These are phyloP conservation scores for Sonneratia caseolaris DNA, from an alignment of 345 rosid genomes.

Conservation along the genomic window DNA sequence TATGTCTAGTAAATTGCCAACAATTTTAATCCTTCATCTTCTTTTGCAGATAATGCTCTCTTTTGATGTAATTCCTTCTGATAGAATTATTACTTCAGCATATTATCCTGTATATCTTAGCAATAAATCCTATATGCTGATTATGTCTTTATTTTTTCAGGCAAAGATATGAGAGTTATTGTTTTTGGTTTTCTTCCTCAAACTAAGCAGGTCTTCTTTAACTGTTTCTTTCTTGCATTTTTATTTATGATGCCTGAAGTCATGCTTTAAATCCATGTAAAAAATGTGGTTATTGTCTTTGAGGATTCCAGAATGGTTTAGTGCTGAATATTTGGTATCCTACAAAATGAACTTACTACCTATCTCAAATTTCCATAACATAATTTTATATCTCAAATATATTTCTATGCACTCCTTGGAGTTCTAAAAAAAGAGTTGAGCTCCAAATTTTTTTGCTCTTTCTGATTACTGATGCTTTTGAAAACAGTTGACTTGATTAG, in stretches of 20 bases:
- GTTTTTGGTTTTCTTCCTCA: conserved; percentile 88
- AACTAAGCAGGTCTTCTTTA: conserved; percentile 61
- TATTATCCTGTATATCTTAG: neutral
- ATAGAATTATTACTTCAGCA: neutral
- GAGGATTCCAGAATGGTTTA: neutral
- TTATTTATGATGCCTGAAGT: neutral
- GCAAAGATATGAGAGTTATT: conserved; percentile 93
- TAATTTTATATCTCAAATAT: neutral
- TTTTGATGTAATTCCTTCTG: neutral
- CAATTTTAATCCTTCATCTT: neutral
- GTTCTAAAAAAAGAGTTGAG: neutral
- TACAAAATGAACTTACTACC: neutral
- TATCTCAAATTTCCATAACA: neutral
- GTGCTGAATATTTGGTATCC: neutral
- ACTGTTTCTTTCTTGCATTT: neutral
- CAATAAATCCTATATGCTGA: neutral
- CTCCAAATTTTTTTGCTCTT: neutral
- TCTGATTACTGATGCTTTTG: neutral
- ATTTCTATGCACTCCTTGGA: neutral
- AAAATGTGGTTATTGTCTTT: neutral
- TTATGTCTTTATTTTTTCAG: conserved; percentile 25
- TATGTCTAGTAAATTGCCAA: conserved; percentile 21
- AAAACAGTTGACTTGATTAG: too few species aligned
- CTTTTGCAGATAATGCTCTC: neutral
- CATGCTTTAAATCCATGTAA: neutral